Evolutionary conservation across 345 rosid species (phyloP).

Genomic region (Bretschneidera sinensis): DNA sequence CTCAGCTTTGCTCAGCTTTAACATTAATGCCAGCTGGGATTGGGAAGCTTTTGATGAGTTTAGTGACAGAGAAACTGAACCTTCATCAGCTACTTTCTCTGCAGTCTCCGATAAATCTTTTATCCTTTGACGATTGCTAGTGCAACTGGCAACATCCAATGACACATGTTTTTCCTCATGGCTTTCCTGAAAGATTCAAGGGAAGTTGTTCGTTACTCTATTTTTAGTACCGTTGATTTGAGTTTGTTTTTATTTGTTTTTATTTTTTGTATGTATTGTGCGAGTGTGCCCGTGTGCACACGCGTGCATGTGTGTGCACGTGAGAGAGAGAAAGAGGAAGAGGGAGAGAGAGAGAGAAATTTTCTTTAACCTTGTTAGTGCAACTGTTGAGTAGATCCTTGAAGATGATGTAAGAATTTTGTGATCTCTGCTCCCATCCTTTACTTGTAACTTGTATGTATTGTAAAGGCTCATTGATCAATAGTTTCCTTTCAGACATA

Average conservation of each 20-base stretch:
- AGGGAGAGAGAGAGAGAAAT: no score
- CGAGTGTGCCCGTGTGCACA: neutral
- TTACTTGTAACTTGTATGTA: slow-evolving; percentile 12
- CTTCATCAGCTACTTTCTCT: slow-evolving; percentile 11
- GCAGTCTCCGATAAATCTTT: slow-evolving; percentile 10
- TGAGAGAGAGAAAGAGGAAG: no score
- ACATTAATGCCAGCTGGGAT: neutral
- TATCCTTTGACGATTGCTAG: slow-evolving; percentile 1
- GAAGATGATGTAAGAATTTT: slow-evolving; percentile 42
- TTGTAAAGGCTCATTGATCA: slow-evolving; percentile 11
- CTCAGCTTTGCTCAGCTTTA: slow-evolving; percentile 16
- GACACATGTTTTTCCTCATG: slow-evolving; percentile 2
- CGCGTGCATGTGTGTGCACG: neutral
- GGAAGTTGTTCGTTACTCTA: no score
- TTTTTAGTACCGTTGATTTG: no score
- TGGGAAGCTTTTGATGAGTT: slow-evolving; percentile 4
- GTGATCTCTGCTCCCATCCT: slow-evolving; percentile 16
- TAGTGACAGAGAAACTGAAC: slow-evolving; percentile 9
- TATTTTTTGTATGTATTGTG: neutral
- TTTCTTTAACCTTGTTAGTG: no score
- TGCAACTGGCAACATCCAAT: slow-evolving; percentile 1
- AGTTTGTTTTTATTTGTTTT: no score
- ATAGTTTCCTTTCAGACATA: slow-evolving; percentile 11
- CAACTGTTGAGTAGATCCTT: slow-evolving; percentile 37
- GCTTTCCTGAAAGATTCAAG: slow-evolving; percentile 9